Conservation (phyloP, 768 basidiomycete species). For the Leccinum uliginosum region DNA sequence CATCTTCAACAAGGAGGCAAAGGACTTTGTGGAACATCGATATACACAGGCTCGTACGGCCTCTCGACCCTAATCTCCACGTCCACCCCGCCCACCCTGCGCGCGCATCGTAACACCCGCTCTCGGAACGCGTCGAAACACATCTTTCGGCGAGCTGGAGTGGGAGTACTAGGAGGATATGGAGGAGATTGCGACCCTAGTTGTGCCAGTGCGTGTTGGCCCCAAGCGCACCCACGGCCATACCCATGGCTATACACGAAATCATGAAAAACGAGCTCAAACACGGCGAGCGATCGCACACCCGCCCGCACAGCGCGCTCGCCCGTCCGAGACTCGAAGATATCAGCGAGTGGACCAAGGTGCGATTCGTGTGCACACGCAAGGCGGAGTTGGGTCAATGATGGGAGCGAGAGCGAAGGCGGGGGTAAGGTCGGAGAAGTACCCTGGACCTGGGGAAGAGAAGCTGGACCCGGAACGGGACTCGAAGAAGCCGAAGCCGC, state of each 20-base stretch:
- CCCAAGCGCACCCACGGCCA: not conserved
- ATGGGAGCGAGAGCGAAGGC: conserved; percentile 8
- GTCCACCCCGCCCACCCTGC: conserved; percentile 15
- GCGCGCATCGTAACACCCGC: conserved; percentile 20
- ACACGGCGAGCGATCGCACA: conserved; percentile 10
- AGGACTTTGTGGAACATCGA: conserved; percentile 7
- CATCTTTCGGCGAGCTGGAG: not conserved
- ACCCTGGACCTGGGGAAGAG: not conserved
- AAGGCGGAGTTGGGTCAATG: conserved; percentile 18
- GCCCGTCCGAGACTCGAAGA: conserved; percentile 19
- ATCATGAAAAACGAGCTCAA: conserved; percentile 25
- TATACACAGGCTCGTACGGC: conserved; percentile 25
- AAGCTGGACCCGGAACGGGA: not conserved
- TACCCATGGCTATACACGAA: conserved; percentile 11
- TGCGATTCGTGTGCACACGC: conserved; percentile 20
- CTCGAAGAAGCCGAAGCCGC: not conserved
- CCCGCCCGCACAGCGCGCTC: conserved; percentile 5
- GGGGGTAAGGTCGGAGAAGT: not conserved
- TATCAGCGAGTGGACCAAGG: conserved; percentile 11
- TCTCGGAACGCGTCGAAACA: conserved; percentile 20
- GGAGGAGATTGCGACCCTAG: not conserved
- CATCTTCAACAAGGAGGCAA: not conserved
- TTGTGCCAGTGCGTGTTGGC: not conserved
- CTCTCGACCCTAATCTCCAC: conserved; percentile 24
- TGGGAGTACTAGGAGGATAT: not conserved